Base-by-base conservation (phyloP, 768 basidiomycete species). In the Lentinula lateritia region DNA sequence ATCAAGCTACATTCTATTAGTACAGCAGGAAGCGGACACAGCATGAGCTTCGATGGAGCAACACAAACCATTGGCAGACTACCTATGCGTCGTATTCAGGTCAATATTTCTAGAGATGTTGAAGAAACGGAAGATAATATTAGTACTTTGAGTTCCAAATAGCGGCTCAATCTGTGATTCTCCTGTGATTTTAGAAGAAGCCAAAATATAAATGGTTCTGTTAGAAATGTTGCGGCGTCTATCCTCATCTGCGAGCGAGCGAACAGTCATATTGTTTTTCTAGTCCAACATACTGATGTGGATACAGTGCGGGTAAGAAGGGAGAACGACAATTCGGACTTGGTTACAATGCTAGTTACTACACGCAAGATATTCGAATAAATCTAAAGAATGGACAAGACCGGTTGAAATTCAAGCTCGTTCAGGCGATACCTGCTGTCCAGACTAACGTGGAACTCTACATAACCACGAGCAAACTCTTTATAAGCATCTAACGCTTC, bases 401-500 rank as follows among this genome's bases (percentile, higher is more conserved):
- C 8, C 20, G 18, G n/a, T 48, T 48, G 18, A 2, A 48, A 12
- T 8, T 23, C 46, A 8, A 48, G 46, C 46, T 48, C 46, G 46
- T 48, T 48, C 18, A 48, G 20, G 20, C 20, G 46, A 48, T 48
- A 48, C 5, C 46, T 48, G 46, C 46, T 48, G 12, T 48, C 46
- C 46, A 48, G 46, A 23, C 46, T 48, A 12, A 20, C 23, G 46
- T 69, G 68, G 45, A 66, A 68, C 13, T 58, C 58, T 48, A 64
- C 62, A 61, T 67, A 71, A 3, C 70, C 69, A 5, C 32, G 18
- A 12, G 59, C 38, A 50, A 69, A 71, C 9, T 42, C 20, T 38
- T 67, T 61, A 60, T 65, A 72, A 0, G 66, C 65, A 10, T 66
- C 64, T 8, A 56, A 63, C 18, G 60, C 67, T 41, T 35, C 63